Evolutionary conservation across 805 yeast genomes (phyloP).

Genomic region (Zygosaccharomyces bailii): DNA sequence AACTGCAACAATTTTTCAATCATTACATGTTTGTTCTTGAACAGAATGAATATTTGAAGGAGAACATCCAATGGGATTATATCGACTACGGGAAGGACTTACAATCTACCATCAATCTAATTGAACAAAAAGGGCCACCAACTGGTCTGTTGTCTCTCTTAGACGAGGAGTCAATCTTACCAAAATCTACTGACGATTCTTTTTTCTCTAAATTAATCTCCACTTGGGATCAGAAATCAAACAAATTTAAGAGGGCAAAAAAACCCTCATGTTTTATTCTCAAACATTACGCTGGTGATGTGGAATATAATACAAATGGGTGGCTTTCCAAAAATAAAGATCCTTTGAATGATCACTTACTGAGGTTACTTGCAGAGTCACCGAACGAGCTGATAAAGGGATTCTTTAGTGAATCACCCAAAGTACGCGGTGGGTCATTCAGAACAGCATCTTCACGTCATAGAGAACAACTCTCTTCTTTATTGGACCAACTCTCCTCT

Average conservation of each 20-base stretch:
- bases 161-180: conserved; percentile 94
- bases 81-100: conserved; percentile 93
- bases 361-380: conserved; percentile 58
- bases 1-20: conserved; percentile 94
- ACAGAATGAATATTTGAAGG: conserved; percentile 90
- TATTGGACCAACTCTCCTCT: conserved; percentile 67
- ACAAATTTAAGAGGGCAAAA: conserved; percentile 69
- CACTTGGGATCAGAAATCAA: conserved; percentile 53
- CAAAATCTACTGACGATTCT: conserved; percentile 78
- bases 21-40: conserved; percentile 97
- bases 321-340: conserved; percentile 96
- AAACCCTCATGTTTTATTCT: conserved; percentile 74
- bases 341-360: conserved; percentile 76
- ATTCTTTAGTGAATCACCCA: conserved; percentile 43
- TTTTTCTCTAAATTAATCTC: conserved; percentile 75
- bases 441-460: conserved; percentile 83
- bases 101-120: conserved; percentile 89
- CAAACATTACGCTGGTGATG: conserved; percentile 93
- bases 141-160: conserved; percentile 81
- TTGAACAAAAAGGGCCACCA: conserved; percentile 63
- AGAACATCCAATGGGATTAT: conserved; percentile 94
- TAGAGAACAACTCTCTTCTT: conserved; percentile 70
- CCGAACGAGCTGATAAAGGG: conserved; percentile 50
- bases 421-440: conserved; percentile 22
- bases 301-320: conserved; percentile 86